Evolutionary conservation across 352 stramenopile genomes (phyloP), one percentile per base, ranked within the genome.

Genomic region (Elongisporangium anandrum): DNA sequence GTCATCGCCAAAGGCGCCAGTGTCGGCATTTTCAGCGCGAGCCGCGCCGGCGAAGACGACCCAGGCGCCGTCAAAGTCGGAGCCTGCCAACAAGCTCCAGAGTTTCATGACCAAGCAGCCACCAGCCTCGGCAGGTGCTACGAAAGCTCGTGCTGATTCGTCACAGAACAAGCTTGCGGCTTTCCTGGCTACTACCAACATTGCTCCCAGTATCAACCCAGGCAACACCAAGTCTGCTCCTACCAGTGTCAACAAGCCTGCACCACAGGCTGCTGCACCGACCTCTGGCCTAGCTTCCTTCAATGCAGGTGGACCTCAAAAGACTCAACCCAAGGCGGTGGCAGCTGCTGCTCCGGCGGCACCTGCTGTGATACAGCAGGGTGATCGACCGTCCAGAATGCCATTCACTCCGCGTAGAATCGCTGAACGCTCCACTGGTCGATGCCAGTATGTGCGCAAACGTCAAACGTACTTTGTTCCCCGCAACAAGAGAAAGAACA

Each of bases 71-170:
- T 56, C 62, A 19, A 71, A 57, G 54, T 69, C 66, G 17, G 56
- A 50, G 19, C 64, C 56, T 39, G 65, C 62, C 20, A 94, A 77
- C 60, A 90, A 94, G 56, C 76, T 96, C 23, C 79, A 75, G 34
- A 75, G 75, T 52, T 94, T 96, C 55, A 91, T 94, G 72, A 75
- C 77, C 62, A 82, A 92, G 52, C 76, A 89, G 55, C 76, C 85
- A 51, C 53, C 70, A 0, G 34, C 75, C 3, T 64, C 80, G 1
- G 65, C 22, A 8, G 58, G 62, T 4, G 59, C 57, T 10, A 59
- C 48, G 45, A 91, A 91, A 54, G 49, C 71, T 38, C 73, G 83
- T 0, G 85, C 82, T 5, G 68, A 85, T 48, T 85, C 75, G 29
- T 55, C 58, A 26, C 77, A 88, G 65, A 90, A 68, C 61, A 96